Evolutionary conservation across 352 stramenopile species (phyloP).

Genomic region (Pelagophyceae sp.): DNA sequence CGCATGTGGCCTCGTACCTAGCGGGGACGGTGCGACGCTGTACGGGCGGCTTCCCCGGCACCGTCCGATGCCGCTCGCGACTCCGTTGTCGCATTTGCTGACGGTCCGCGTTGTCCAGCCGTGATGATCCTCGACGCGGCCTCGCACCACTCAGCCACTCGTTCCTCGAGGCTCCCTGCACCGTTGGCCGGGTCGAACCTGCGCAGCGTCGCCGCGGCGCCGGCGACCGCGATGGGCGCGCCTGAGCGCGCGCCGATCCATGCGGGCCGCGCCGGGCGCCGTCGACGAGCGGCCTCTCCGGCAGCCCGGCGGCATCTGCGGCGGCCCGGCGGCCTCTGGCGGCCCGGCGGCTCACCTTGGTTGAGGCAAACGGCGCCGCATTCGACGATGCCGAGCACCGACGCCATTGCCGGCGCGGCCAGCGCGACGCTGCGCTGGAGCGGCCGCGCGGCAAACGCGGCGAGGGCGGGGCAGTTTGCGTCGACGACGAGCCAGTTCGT

Average conservation of each 20-base stretch:
- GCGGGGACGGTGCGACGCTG: too few species aligned
- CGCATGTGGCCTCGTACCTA: too few species aligned
- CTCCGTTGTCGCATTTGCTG: too few species aligned
- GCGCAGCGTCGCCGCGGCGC: not conserved
- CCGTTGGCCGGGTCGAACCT: not conserved
- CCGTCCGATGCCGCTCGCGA: too few species aligned
- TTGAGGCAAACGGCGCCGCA: not conserved
- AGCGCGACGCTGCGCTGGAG: not conserved
- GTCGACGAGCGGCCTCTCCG: not conserved
- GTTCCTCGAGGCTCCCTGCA: not conserved
- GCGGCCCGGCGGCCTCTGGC: too few species aligned
- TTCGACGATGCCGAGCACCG: not conserved
- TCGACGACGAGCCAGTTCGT: not conserved
- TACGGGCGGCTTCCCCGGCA: too few species aligned
- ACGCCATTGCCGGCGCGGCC: not conserved
- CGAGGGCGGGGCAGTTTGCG: not conserved
- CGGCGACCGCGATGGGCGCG: not conserved
- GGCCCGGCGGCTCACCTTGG: too few species aligned
- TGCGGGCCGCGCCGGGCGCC: not conserved
- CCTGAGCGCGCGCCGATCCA: not conserved
- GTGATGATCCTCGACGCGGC: not conserved
- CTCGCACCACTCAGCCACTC: not conserved
- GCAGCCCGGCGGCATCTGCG: not conserved
- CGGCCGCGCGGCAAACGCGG: not conserved
- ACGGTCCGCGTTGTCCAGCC: too few species aligned